phyloP scores from a whole-genome alignment of 371 early-diverging fungal species.

The Entomophthora muscae region DNA sequence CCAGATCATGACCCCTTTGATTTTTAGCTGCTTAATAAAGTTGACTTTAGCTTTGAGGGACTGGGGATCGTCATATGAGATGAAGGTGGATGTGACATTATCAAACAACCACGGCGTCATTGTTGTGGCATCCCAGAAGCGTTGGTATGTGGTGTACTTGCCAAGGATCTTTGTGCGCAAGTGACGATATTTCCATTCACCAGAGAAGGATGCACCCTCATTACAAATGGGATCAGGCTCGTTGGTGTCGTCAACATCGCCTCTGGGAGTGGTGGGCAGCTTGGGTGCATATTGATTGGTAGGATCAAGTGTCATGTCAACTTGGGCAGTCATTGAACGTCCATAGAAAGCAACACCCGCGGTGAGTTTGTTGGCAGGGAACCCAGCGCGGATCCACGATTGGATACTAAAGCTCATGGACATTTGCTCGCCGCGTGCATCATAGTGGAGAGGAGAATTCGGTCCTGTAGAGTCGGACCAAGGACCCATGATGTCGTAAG shows the following conservation, averaged over 20 bases:
- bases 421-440: neutral
- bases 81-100: slow-evolving; percentile 23
- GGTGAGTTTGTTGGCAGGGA: slow-evolving; percentile 35
- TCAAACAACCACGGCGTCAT: slow-evolving; percentile 55
- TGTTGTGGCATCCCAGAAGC: slow-evolving; percentile 37
- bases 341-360: slow-evolving; percentile 43
- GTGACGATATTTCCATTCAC: slow-evolving; percentile 47
- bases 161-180: slow-evolving; percentile 33
- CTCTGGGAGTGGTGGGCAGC: slow-evolving; percentile 14
- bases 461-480: slow-evolving; percentile 32
- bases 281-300: slow-evolving; percentile 10
- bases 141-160: slow-evolving; percentile 26
- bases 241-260: slow-evolving; percentile 27
- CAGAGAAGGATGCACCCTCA: slow-evolving; percentile 25
- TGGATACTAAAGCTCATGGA: slow-evolving; percentile 18
- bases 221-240: slow-evolving; percentile 23
- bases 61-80: slow-evolving; percentile 43
- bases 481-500: slow-evolving; percentile 22
- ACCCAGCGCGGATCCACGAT: slow-evolving; percentile 31
- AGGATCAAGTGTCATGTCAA: slow-evolving; percentile 12
- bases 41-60: slow-evolving; percentile 34
- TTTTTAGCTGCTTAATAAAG: slow-evolving; percentile 24
- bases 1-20: slow-evolving; percentile 47
- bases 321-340: slow-evolving; percentile 20
- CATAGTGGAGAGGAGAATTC: slow-evolving; percentile 37